Base-by-base conservation (phyloP, 305 asterid genomes). In the Fraxinus platypoda region DNA sequence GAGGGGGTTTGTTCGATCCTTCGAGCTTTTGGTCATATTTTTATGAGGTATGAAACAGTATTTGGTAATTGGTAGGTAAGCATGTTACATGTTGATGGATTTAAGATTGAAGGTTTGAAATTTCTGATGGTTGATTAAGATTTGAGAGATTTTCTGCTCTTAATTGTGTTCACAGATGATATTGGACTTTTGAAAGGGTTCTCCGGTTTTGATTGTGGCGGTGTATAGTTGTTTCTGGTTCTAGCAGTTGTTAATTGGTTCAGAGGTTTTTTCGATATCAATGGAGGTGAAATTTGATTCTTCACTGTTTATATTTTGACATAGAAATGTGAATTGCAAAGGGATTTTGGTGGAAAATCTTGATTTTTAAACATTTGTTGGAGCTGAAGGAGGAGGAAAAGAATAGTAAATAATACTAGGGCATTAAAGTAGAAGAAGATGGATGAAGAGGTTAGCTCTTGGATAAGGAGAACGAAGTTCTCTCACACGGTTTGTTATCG, bases 401-500 rank as follows among this genome's bases (percentile, higher is more conserved):
- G 85, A 83, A 81, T 71, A 83, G 82, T 25, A 64, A 25, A 64
- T 64, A 64, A 7, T 26, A 82, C 43, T 84, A 77, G 75, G 17
- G 21, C 9, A 23, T 30, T 35, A 3, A 17, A 4, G 21, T 25
- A 25, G n/a, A 33, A n/a, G 59, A 41, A 62, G 74, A 95, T 95
- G 99, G 97, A 95, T 41, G 93, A 91, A 76, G 97, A 94, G 80
- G 85, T 82, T 75, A 86, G 43, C 89, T 95, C 98, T 85, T 95
- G 99, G 98, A 86, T 95, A 31, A 90, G 99, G 92, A 88, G 98
- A 86, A 77, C 98, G 0, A 94, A 95, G 7, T 95, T 84, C 86
- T 93, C 98, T 30, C 94, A 93, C 77, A 95, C 99, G n/a, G 83
- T 95, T 72, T 95, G 90, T 81, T 95, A 94, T 86, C 92, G 98